Evolutionary conservation across 176 grass and related monocot species (phyloP), one percentile per base, ranked within the genome.

Genomic region (Neostapfia colusana): DNA sequence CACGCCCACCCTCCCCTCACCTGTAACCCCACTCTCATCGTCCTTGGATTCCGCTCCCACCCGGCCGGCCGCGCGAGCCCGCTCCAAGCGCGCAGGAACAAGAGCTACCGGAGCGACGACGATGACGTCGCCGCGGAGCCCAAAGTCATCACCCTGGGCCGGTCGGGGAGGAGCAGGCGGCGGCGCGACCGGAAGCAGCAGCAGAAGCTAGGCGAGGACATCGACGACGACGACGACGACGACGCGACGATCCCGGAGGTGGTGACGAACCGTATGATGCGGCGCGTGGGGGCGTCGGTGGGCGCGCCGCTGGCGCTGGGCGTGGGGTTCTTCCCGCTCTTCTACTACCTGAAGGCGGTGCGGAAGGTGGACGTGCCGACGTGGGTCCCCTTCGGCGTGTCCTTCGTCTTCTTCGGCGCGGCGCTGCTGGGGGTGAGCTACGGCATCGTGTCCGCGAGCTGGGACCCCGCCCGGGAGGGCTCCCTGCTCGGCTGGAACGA

Each of bases 381-480:
- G 4, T 83, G 76, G 80, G 83, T 88, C 69, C 85, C 85, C 69
- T 88, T 83, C 81, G 86, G 86, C 44, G 69, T 88, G 10, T 88
- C 86, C 54, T 88, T 88, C 31, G 31, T 31, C 26, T 88, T 88
- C 81, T 83, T 88, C 75, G 86, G 81, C 44, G 70, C 81, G 3
- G 75, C 86, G 53, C 75, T 88, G 54, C 62, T 58, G 51, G 75
- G 91, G 11, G 81, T 98, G 35, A 86, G 84, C 82, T 98, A 94
- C 42, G 95, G 89, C 72, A 98, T 98, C 80, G 95, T 98, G 68
- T 98, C 95, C 44, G 82, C 95, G 12, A 97, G 91, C 86, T 97
- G 89, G 95, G 91, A 94, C 72, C 95, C 95, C 14, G 56, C 86
- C 18, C 73, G 95, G 66, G 89, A 92, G 69, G 95, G 95, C 0